Base-by-base conservation (phyloP, 345 rosid species). In the Sisymbrium irio region DNA sequence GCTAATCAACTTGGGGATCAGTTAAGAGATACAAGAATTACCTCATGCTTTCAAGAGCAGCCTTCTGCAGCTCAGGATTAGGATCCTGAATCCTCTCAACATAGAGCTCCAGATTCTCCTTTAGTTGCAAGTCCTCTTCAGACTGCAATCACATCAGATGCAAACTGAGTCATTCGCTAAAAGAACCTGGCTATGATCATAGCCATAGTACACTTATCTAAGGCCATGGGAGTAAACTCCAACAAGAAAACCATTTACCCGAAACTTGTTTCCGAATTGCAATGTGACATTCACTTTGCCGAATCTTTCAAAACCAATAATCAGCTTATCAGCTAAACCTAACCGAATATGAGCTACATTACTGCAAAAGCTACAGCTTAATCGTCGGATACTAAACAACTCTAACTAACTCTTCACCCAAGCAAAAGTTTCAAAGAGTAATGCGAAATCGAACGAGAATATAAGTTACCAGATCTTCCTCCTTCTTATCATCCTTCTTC, bases 11-110 rank as follows among this genome's bases (percentile, higher is more conserved):
- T 45, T 17, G 49, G 33, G 19, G 5, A 6, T 14, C 18, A 7
- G 39, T 59, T 9, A 13, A 47, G 42, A 65, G 15, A 32, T 9
- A 20, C n/a, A 51, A 49, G 14, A 63, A 64, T 51, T 74, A 95
- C 99, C 96, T 95, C 98, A 95, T 87, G 83, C 93, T 92, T 81
- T 95, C 96, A 41, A 95, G 87, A 33, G 99, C 98, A 56, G 78
- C 82, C 84, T 85, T 92, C 90, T 95, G 98, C 73, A 92, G 69
- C 40, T 84, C 94, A 9, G 94, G 90, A 71, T 95, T 89, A 62
- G 94, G 71, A 75, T 92, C 99, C 83, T 90, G 97, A 77, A 87
- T 91, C 74, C 99, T 84, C 78, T 95, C 99, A 20, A 92, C 97
- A 69, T 95, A 92, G 65, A 95, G 71, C 87, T 95, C 99, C 69